Base-by-base conservation (phyloP, 441 rosid species). In the Erodium trifolium region DNA sequence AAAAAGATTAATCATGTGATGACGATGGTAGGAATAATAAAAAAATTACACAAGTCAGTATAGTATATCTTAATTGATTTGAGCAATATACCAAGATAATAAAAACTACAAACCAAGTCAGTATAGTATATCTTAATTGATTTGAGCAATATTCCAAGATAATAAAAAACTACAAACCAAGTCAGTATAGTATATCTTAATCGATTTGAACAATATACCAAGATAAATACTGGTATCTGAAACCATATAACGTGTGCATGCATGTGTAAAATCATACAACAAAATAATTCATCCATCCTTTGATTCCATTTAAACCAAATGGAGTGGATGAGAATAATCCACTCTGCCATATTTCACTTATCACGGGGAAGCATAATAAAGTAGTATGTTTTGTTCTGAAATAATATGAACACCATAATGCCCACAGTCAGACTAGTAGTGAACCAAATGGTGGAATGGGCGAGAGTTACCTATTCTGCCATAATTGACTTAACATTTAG, bases 1-100 rank as follows among this genome's bases (percentile, higher is more conserved):
- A 68, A 45, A 62, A 68, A 75, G 51, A 78, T 23, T 19, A 59
- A 53, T 53, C 8, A 45, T 45, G n/a, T 59, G 2, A 59, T 59
- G 17, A 59, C 9, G 63, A 31, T 31, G 34, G 34, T 31, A 31
- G 5, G 5, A 3, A 37, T 37, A 37, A 37, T 2, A 37, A 37
- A 37, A 2, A 37, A 37, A 37, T 1, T 4, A 1, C 9, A 37
- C 9, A 37, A 37, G 9, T 5, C 7, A 37, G 9, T 5, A 0
- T 37, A 37, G 9, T 5, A 37, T 37, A 37, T 37, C 41, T 37
- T 37, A 37, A 37, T 4, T 37, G 41, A 37, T 37, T 37, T 37
- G 6, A 37, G 41, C 41, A 37, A 31, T 31, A 31, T 31, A 31
- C 34, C 34, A 31, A 31, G 34, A 31, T 31, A 31, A 31, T 31